Base-by-base conservation (phyloP, 2,329 filamentous ascomycete species). In the Epichloe glyceriae region DNA sequence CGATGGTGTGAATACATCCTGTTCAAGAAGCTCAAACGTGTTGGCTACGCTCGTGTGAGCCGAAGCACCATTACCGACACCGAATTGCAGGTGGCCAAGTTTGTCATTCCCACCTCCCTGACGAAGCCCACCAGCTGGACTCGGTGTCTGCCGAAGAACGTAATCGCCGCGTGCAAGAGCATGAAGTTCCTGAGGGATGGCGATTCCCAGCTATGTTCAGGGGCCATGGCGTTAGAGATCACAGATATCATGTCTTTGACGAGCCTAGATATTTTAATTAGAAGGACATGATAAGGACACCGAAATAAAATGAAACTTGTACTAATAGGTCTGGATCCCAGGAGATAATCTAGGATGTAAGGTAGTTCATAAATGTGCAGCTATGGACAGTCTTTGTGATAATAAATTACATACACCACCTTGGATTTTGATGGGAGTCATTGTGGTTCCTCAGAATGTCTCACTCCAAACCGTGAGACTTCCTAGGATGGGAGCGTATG, bases 1-100 rank as follows among this genome's bases (percentile, higher is more conserved):
- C 76, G 93, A 50, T 98, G 93, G 93, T 98, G 93, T 72, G 91
- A 98, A 72, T 98, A 98, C 68, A 96, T 98, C 57, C 72, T 98
- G 26, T 98, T 88, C 75, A 96, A 96, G 74, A 83, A 83, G 12
- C 70, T 98, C 55, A 84, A 83, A 68, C 79, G 91, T 54, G 84
- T 86, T 0, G 91, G 88, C 1, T 98, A 98, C 65, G 93, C 93
- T 4, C 76, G 93, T 50, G 84, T 98, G 49, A 91, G 85, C 60
- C 78, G 93, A 59, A 83, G 83, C 59, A 94, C 88, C 2, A 97
- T 98, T 59, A 98, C 93, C 12, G 93, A 98, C 64, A 98, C 93
- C 2, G 93, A 98, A 70, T 75, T 98, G 50, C 93, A 98, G 74
- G 86, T 95, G 34, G 93, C 88, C 59, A 97, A 97, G 68, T 97